Base-by-base conservation (phyloP, 441 rosid genomes). In the Euphorbia corollata region DNA sequence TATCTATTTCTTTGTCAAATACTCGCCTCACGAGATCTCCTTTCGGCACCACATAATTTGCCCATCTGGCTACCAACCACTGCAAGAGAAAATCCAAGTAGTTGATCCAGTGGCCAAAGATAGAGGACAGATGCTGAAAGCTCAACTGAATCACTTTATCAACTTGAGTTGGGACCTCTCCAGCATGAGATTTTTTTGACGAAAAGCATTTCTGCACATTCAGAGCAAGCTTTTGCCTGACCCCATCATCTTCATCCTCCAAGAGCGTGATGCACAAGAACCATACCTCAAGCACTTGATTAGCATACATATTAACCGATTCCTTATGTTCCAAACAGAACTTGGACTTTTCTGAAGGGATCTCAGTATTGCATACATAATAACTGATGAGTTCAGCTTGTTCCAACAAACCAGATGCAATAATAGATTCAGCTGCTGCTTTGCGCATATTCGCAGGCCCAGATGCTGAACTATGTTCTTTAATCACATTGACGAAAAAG, bases 1-100 rank as follows among this genome's bases (percentile, higher is more conserved):
- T 94, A 76, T 94, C 97, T 1, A 88, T 86, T 75, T 94, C 99
- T 82, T 87, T 91, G 87, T 94, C 99, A 38, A 94, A 94, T 65
- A 94, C 98, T 69, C 80, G 86, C 72, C 97, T 83, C 72, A 94
- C 91, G 36, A 91, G 78, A 80, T 94, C 96, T 67, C 81, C 83
- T 59, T 78, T 47, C 5, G 86, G 70, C 15, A 76, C 80, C 24
- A 68, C 79, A 71, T 74, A 79, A 76, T 73, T 83, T 23, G 86
- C 92, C 11, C 84, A 78, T 69, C 77, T 76, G 24, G 70, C 75
- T 19, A 87, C 86, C 92, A n/a, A n/a, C n/a, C 87, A 89, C 65
- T 56, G 81, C 19, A 81, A 68, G 74, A 94, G 96, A 81, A 75
- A 77, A 47, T 84, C 80, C 19, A 77, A 81, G 79, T 89, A 94